Percentiles rank a stretch among this genome's conserved stretches.
phyloP scores from a whole-genome alignment of 2,329 filamentous ascomycete genomes.

The Fusarium tuaranense region DNA sequence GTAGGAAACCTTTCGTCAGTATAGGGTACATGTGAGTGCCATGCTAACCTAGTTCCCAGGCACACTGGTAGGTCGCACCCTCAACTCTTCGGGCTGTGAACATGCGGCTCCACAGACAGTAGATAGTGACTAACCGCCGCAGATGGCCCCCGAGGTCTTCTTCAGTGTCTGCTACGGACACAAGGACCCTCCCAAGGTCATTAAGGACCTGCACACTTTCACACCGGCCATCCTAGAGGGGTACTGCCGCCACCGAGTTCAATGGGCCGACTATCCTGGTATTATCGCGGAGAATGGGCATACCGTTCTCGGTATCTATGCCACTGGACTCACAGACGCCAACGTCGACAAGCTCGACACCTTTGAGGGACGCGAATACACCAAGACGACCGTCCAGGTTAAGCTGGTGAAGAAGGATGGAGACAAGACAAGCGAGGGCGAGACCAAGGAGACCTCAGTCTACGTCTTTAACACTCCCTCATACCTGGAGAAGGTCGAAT shows the following conservation, averaged over 20 bases:
- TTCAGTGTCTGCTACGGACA: constrained; percentile 83
- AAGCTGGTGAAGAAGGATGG: constrained; percentile 61
- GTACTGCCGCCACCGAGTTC: constrained; percentile 78
- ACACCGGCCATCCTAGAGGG: constrained; percentile 80
- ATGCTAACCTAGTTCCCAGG: constrained; percentile 35
- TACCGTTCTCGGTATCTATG: constrained; percentile 79
- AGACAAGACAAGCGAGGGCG: constrained; percentile 52
- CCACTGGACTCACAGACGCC: constrained; percentile 80
- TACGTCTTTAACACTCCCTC: constrained; percentile 71
- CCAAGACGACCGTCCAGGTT: constrained; percentile 65
- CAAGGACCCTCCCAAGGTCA: constrained; percentile 59
- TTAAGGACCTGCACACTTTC: constrained; percentile 70
- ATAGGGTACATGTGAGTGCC: too few species aligned
- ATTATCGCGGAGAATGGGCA: constrained; percentile 69
- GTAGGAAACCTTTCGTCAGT: constrained; percentile 49
- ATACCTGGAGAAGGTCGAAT: constrained; percentile 78
- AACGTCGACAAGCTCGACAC: constrained; percentile 81
- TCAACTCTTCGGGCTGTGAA: neutral
- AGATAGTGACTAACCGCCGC: constrained; percentile 37
- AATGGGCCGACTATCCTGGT: constrained; percentile 81
- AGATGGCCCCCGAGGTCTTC: constrained; percentile 90
- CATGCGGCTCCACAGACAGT: neutral
- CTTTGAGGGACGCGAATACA: constrained; percentile 86
- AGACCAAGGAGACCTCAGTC: constrained; percentile 66
- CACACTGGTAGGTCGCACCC: constrained; percentile 48